Evolutionary conservation across 1,284 basidiomycete species (phyloP).

Genomic region (Coniophora puteana): DNA sequence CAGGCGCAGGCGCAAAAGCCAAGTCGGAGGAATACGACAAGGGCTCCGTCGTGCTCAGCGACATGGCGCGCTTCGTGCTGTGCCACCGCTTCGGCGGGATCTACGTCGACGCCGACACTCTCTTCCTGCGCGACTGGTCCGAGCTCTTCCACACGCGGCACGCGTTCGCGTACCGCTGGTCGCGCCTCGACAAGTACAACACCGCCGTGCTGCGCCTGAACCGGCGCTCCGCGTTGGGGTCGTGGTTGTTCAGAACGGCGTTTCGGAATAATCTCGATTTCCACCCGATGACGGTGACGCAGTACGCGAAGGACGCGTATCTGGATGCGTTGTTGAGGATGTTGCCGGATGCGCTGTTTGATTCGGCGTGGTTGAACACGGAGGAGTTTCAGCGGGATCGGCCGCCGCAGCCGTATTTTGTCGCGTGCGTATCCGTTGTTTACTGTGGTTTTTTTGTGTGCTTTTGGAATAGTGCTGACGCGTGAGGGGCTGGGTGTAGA

Average conservation of each 20-base stretch:
- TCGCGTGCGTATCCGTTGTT: conserved; percentile 38
- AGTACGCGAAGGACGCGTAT: conserved; percentile 59
- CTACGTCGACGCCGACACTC: conserved; percentile 71
- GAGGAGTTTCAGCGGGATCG: conserved; percentile 63
- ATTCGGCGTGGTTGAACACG: conserved; percentile 66
- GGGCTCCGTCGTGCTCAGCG: conserved; percentile 62
- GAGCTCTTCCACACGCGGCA: conserved; percentile 70
- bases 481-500: conserved; percentile 28
- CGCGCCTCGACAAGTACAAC: conserved; percentile 62
- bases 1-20: conserved; percentile 53
- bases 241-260: conserved; percentile 65
- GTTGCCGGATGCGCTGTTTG: conserved; percentile 67
- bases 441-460: conserved; percentile 4
- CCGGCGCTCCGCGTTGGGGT: conserved; percentile 57
- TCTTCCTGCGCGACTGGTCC: conserved; percentile 71
- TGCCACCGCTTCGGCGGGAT: conserved; percentile 68
- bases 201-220: conserved; percentile 67
- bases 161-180: conserved; percentile 70
- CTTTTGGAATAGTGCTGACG: no score
- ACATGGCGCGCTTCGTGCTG: conserved; percentile 68
- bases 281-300: conserved; percentile 64
- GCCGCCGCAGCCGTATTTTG: conserved; percentile 65
- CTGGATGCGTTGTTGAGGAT: conserved; percentile 57
- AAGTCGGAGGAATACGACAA: conserved; percentile 56
- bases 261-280: conserved; percentile 67